These are phyloP conservation scores for Trichocladium antarcticum DNA, from an alignment of 495 filamentous ascomycete genomes.

Conservation along the genomic window DNA sequence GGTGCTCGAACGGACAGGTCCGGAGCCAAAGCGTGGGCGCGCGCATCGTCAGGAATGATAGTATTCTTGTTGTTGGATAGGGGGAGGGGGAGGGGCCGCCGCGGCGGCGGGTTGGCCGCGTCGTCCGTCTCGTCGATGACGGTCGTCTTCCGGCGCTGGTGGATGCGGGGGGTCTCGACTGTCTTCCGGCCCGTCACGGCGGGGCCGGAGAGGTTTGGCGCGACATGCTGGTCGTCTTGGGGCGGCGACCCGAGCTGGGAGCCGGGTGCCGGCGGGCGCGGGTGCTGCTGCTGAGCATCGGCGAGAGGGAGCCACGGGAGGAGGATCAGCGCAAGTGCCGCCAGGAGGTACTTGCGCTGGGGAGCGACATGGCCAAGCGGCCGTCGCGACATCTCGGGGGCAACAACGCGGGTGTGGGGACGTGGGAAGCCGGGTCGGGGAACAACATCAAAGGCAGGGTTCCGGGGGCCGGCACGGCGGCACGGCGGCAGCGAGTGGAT, in stretches of 20 bases:
- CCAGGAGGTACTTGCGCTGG: slow-evolving; percentile 37
- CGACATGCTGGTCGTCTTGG: slow-evolving; percentile 23
- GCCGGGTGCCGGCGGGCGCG: slow-evolving; percentile 22
- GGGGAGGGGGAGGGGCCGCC: slow-evolving; percentile 13
- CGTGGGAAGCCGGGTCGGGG: slow-evolving; percentile 12
- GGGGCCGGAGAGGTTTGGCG: slow-evolving; percentile 15
- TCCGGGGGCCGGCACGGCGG: not conserved
- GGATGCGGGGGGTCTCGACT: slow-evolving; percentile 18
- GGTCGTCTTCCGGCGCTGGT: slow-evolving; percentile 20
- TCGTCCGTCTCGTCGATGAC: slow-evolving; percentile 9
- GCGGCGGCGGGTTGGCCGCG: not conserved
- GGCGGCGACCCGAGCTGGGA: slow-evolving; percentile 22
- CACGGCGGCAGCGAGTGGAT: slow-evolving; percentile 2
- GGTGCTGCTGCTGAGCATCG: slow-evolving; percentile 51
- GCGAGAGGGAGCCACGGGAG: slow-evolving; percentile 42
- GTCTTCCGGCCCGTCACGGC: slow-evolving; percentile 19
- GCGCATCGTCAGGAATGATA: slow-evolving; percentile 59
- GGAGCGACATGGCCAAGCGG: slow-evolving; percentile 42
- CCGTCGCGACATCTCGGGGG: slow-evolving; percentile 45
- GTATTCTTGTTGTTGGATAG: slow-evolving; percentile 30
- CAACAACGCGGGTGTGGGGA: slow-evolving; percentile 35
- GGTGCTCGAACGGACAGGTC: slow-evolving; percentile 77
- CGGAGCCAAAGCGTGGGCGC: slow-evolving; percentile 92
- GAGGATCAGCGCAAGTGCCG: slow-evolving; percentile 42
- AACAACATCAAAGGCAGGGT: slow-evolving; percentile 18